phyloP scores from a whole-genome alignment of 2,329 filamentous ascomycete species.

The Plectosphaerella sp. region DNA sequence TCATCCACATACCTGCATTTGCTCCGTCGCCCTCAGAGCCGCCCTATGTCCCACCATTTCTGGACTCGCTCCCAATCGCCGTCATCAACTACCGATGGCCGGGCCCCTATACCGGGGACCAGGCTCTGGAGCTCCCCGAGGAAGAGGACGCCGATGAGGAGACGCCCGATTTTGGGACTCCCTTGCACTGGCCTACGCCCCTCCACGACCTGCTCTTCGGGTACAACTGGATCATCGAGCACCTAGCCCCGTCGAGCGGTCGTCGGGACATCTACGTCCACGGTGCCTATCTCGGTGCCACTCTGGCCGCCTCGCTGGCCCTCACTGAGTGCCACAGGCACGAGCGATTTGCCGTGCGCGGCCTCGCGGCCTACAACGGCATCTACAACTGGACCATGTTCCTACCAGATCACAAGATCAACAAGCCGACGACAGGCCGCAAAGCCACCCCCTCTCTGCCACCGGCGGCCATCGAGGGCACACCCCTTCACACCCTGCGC shows the following conservation, averaged over 20 bases:
- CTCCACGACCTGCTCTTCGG: constrained; percentile 52
- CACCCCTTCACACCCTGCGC: constrained; percentile 31
- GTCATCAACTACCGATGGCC: constrained; percentile 59
- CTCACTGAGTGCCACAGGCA: constrained; percentile 49
- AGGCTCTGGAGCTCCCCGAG: constrained; percentile 5
- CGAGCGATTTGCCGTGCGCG: constrained; percentile 41
- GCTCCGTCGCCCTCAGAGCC: constrained; percentile 22
- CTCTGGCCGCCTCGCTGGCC: constrained; percentile 51
- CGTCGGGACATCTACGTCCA: constrained; percentile 43
- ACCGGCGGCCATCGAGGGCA: constrained; percentile 19
- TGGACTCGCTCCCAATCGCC: constrained; percentile 40
- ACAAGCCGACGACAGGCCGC: constrained; percentile 18
- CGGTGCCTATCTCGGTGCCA: constrained; percentile 54
- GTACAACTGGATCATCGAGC: constrained; percentile 46
- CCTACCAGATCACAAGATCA: constrained; percentile 46
- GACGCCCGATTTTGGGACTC: constrained; percentile 10
- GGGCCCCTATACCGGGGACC: constrained; percentile 8
- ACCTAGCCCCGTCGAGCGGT: constrained; percentile 31
- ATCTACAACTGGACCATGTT: constrained; percentile 63
- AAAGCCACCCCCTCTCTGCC: constrained; percentile 10
- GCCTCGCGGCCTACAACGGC: constrained; percentile 53
- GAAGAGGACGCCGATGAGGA: neutral
- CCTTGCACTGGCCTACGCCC: constrained; percentile 48
- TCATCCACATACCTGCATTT: constrained; percentile 52
- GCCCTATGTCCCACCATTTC: constrained; percentile 32